A percentile compares a stretch with the other conserved stretches of the same genome.
Evolutionary conservation across 2,329 filamentous ascomycete species (phyloP).

Genomic region (Pseudonectria foliicola): DNA sequence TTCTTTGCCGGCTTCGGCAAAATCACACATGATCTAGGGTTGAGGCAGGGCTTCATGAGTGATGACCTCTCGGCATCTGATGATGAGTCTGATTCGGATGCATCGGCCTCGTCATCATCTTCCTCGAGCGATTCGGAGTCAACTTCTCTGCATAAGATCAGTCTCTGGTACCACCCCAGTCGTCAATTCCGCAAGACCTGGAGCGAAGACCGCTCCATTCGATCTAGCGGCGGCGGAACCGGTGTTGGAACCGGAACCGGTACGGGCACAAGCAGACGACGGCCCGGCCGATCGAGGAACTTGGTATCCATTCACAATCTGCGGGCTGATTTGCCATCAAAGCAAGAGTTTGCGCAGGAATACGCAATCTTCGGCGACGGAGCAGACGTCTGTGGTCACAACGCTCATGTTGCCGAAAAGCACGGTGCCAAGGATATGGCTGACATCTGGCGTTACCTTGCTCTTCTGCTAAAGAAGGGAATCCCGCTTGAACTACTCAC

Average conservation of each 20-base stretch:
- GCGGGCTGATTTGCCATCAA: conserved; percentile 66
- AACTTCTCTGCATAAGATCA: conserved; percentile 54
- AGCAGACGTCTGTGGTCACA: conserved; percentile 75
- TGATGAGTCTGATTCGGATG: conserved; percentile 43
- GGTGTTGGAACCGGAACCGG: conserved; percentile 42
- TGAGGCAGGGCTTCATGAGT: conserved; percentile 37
- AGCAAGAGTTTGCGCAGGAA: conserved; percentile 64
- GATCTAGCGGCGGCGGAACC: conserved; percentile 54
- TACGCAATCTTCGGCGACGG: conserved; percentile 82
- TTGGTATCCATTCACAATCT: conserved; percentile 68
- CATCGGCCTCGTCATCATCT: conserved; percentile 40
- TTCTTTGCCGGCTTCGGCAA: conserved; percentile 52
- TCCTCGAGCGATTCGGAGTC: conserved; percentile 56
- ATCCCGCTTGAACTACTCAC: conserved; percentile 62
- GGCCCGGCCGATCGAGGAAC: conserved; percentile 51
- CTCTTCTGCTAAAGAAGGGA: conserved; percentile 68
- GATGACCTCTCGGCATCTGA: conserved; percentile 47
- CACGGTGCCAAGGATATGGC: conserved; percentile 65
- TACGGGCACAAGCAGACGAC: conserved; percentile 44
- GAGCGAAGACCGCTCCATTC: conserved; percentile 50
- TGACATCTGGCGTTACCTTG: conserved; percentile 77
- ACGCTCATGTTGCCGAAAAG: conserved; percentile 68
- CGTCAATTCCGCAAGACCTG: conserved; percentile 47
- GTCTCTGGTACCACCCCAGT: conserved; percentile 47
- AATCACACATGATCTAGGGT: conserved; percentile 43